These are phyloP conservation scores for Psilocybe subaeruginosa DNA, from an alignment of 768 basidiomycete genomes.

Conservation along the genomic window DNA sequence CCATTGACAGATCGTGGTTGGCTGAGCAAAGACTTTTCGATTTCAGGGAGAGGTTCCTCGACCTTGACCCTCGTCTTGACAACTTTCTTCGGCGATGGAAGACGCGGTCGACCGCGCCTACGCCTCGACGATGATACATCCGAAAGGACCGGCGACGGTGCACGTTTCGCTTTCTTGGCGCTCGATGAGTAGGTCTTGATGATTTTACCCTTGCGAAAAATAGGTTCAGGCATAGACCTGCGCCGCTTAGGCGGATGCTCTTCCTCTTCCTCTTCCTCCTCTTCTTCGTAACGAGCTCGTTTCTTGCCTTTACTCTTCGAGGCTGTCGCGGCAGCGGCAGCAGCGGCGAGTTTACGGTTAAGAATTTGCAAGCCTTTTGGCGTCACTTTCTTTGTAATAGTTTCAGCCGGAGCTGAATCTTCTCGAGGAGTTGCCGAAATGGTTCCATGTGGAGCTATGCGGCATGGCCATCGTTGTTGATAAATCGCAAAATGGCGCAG, in stretches of 20 bases:
- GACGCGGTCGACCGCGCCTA: conserved; percentile 45
- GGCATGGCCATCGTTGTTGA: conserved; percentile 69
- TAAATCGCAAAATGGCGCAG: conserved; percentile 84
- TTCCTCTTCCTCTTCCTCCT: conserved; percentile 29
- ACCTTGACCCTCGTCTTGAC: conserved; percentile 24
- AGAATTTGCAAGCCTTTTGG: conserved; percentile 51
- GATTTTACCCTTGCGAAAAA: conserved; percentile 23
- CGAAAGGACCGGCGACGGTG: conserved; percentile 15
- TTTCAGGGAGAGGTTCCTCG: conserved; percentile 32
- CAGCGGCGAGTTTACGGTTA: conserved; percentile 56
- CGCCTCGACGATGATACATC: conserved; percentile 33
- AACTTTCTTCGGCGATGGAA: conserved; percentile 29
- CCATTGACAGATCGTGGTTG: conserved; percentile 71
- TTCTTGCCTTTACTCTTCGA: conserved; percentile 28
- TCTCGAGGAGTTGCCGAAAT: conserved; percentile 54
- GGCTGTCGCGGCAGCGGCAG: conserved; percentile 25
- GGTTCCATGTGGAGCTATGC: conserved; percentile 52
- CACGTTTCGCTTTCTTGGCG: conserved; percentile 16
- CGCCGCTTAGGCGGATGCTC: conserved; percentile 47
- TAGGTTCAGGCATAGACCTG: conserved; percentile 42
- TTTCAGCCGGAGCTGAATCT: conserved; percentile 49
- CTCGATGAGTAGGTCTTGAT: conserved; percentile 27
- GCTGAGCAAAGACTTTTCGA: conserved; percentile 45
- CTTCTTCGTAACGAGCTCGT: conserved; percentile 24
- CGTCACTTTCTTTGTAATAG: conserved; percentile 49